A percentile compares a stretch with the other conserved stretches of the same genome.
Evolutionary conservation across 2,329 filamentous ascomycete species (phyloP).

Genomic region (Metarhizium humberi): DNA sequence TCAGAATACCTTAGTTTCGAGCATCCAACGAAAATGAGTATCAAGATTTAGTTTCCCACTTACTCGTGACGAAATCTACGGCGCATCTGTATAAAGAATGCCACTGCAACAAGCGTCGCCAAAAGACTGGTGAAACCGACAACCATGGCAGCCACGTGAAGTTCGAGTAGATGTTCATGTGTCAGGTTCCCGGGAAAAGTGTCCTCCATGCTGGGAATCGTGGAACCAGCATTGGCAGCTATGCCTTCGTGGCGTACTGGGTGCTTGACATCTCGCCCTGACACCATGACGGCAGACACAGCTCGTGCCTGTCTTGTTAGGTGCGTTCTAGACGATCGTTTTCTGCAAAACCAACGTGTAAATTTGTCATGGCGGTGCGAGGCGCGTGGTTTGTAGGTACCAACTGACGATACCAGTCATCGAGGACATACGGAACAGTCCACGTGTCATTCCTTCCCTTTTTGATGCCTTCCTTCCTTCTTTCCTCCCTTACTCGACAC

Average conservation of each 20-base stretch:
- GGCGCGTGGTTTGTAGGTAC: neutral
- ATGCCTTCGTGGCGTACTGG: neutral
- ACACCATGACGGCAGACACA: neutral
- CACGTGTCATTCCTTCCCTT: neutral
- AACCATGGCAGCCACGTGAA: slow-evolving; percentile 25
- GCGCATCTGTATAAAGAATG: slow-evolving; percentile 67
- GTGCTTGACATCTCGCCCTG: neutral
- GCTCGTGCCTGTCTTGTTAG: neutral
- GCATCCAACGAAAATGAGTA: neutral
- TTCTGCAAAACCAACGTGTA: neutral
- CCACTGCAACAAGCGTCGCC: slow-evolving; percentile 47
- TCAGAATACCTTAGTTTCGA: neutral
- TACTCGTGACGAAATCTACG: slow-evolving; percentile 57
- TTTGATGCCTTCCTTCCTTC: neutral
- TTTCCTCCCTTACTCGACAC: neutral
- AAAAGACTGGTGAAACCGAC: slow-evolving; percentile 44
- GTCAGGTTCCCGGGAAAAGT: neutral
- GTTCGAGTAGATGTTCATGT: slow-evolving; percentile 11
- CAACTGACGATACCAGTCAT: no score
- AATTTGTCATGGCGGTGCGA: neutral
- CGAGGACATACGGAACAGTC: neutral
- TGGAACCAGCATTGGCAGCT: neutral
- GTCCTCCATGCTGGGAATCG: neutral
- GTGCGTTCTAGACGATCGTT: neutral
- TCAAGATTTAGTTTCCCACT: slow-evolving; percentile 16